Evolutionary conservation across 768 basidiomycete species (phyloP).

Genomic region (Hericium coralloides): DNA sequence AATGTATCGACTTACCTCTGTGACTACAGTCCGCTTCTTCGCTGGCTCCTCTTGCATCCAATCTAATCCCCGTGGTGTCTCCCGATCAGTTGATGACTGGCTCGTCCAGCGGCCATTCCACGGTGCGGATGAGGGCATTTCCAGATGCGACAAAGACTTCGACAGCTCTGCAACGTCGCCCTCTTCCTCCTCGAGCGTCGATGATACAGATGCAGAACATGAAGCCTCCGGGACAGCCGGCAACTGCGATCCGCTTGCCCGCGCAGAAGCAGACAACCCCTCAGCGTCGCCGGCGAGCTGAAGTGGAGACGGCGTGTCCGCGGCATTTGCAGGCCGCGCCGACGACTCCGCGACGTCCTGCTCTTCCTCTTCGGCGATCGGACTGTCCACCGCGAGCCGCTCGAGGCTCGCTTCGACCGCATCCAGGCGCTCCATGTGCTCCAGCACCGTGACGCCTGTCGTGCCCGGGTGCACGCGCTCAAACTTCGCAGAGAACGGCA

Average conservation of each 20-base stretch:
- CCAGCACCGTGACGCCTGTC: conserved; percentile 78
- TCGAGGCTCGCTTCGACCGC: conserved; percentile 74
- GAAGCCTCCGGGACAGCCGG: conserved; percentile 8
- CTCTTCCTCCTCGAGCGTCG: conserved; percentile 30
- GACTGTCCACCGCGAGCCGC: conserved; percentile 56
- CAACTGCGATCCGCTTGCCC: conserved; percentile 9
- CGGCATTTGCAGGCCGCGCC: not conserved
- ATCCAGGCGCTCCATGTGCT: conserved; percentile 80
- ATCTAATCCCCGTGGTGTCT: conserved; percentile 28
- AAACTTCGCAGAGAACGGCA: conserved; percentile 80
- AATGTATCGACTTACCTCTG: conserved; percentile 46
- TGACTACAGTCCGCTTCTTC: conserved; percentile 52
- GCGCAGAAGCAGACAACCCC: not conserved
- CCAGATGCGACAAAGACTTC: conserved; percentile 66
- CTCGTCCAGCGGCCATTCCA: conserved; percentile 28
- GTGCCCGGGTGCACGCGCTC: conserved; percentile 78
- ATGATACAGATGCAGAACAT: conserved; percentile 5
- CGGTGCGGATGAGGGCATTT: conserved; percentile 31
- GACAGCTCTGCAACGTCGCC: conserved; percentile 72
- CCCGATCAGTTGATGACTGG: conserved; percentile 15
- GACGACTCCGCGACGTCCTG: not conserved
- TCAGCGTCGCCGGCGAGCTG: not conserved
- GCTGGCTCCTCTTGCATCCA: conserved; percentile 36
- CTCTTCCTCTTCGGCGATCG: conserved; percentile 34
- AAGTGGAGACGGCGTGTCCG: not conserved